These are phyloP conservation scores for Decorospora gaudefroyi DNA, from an alignment of 2,329 filamentous ascomycete genomes.

Conservation along the genomic window DNA sequence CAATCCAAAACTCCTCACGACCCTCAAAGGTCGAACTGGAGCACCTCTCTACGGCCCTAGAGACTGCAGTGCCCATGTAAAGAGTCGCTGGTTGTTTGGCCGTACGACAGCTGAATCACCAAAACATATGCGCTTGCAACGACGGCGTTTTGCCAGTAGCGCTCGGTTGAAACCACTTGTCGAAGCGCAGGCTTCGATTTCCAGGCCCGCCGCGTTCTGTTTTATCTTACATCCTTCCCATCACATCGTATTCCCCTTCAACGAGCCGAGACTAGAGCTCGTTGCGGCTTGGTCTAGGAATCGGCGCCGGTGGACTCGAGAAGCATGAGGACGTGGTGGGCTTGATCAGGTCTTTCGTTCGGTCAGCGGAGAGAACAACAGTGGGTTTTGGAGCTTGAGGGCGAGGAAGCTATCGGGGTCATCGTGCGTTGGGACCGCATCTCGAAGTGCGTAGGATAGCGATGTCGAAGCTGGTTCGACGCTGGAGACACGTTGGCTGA, in stretches of 20 bases:
- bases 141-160: slow-evolving; percentile 13
- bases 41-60: no score
- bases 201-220: slow-evolving; percentile 7
- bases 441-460: no score
- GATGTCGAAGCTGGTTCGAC: no score
- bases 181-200: slow-evolving; percentile 11
- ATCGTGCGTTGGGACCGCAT: no score
- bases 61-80: no score
- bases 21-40: no score
- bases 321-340: slow-evolving; percentile 9
- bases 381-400: no score
- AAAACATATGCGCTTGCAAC: slow-evolving; percentile 17
- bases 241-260: slow-evolving; percentile 8
- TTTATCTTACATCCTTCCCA: slow-evolving; percentile 9
- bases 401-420: no score
- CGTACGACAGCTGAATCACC: slow-evolving; percentile 9
- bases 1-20: no score
- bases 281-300: slow-evolving; percentile 7
- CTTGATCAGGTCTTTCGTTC: slow-evolving; percentile 8
- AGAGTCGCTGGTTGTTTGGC: no score
- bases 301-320: slow-evolving; percentile 8
- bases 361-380: slow-evolving; percentile 10
- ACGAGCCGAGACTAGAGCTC: slow-evolving; percentile 3
- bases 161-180: neutral
- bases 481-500: no score